These are phyloP conservation scores for Diospyros lotus DNA, from an alignment of 148 eudicot genomes.

Conservation along the genomic window DNA sequence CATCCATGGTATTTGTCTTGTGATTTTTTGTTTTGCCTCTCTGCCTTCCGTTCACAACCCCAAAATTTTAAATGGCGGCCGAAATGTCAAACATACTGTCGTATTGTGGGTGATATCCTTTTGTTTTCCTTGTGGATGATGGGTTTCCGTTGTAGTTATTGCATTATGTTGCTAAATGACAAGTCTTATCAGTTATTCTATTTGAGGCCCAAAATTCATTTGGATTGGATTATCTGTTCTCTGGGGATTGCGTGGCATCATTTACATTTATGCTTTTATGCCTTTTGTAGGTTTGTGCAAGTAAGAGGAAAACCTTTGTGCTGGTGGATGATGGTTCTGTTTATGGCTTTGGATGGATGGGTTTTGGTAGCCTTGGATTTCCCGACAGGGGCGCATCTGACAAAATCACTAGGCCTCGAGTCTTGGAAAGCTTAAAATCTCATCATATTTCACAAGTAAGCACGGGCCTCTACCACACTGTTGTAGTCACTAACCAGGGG, in stretches of 20 bases:
- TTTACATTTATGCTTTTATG: neutral
- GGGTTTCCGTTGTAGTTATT: no score
- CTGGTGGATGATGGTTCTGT: slow-evolving; percentile 67
- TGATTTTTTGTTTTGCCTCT: neutral
- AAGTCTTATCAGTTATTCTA: no score
- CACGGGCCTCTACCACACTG: slow-evolving; percentile 90
- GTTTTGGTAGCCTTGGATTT: slow-evolving; percentile 89
- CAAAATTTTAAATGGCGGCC: neutral
- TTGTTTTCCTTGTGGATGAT: neutral
- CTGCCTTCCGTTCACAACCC: neutral
- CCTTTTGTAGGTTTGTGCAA: slow-evolving; percentile 79
- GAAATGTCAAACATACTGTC: neutral
- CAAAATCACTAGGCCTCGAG: slow-evolving; percentile 56
- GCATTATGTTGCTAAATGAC: no score
- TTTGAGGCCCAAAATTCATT: no score
- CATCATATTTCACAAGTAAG: slow-evolving; percentile 81
- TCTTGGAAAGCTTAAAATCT: slow-evolving; percentile 57
- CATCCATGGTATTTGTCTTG: neutral
- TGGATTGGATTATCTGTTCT: no score
- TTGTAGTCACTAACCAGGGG: slow-evolving; percentile 68
- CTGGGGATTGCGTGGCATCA: neutral
- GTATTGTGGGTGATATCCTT: neutral
- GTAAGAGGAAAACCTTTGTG: slow-evolving; percentile 90
- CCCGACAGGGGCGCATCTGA: slow-evolving; percentile 69
- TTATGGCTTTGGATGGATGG: slow-evolving; percentile 94